These are phyloP conservation scores for Fusarium sp. DNA, from an alignment of 2,329 filamentous ascomycete genomes.

Conservation along the genomic window DNA sequence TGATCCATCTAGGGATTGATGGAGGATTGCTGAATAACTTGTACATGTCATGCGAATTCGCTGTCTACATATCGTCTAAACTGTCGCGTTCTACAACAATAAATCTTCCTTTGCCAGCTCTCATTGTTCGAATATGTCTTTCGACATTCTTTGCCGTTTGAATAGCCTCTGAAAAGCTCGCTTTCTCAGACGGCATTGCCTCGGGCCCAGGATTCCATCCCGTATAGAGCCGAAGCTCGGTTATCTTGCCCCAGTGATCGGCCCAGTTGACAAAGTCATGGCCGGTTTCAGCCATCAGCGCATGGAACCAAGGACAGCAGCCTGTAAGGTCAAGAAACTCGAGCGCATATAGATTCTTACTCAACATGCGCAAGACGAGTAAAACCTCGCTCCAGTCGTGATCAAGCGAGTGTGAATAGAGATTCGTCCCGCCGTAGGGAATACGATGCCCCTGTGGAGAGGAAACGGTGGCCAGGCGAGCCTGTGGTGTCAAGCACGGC, in stretches of 20 bases:
- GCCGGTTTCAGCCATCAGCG: conserved; percentile 60
- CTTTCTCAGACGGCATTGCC: conserved; percentile 53
- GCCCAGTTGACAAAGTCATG: conserved; percentile 69
- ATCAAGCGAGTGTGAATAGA: conserved; percentile 72
- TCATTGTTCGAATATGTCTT: conserved; percentile 62
- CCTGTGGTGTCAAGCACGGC: conserved; percentile 70
- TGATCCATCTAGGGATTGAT: background rate
- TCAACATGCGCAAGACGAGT: conserved; percentile 68
- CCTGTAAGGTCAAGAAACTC: conserved; percentile 75
- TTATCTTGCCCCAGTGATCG: conserved; percentile 68
- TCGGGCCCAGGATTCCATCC: conserved; percentile 60
- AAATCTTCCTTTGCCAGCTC: conserved; percentile 65
- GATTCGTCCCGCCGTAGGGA: conserved; percentile 69
- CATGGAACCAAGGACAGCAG: conserved; percentile 69
- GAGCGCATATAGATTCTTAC: conserved; percentile 68
- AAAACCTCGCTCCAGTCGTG: conserved; percentile 73
- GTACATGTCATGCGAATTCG: background rate
- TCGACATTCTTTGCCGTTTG: conserved; percentile 62
- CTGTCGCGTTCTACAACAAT: conserved; percentile 65
- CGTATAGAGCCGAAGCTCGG: conserved; percentile 60
- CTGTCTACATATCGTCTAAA: conserved; percentile 38
- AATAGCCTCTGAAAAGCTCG: conserved; percentile 55
- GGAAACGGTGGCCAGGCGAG: conserved; percentile 63
- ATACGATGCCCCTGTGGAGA: conserved; percentile 61
- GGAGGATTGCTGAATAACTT: background rate